These are phyloP conservation scores for Glarea lozoyensis DNA, from an alignment of 495 filamentous ascomycete genomes.

Conservation along the genomic window DNA sequence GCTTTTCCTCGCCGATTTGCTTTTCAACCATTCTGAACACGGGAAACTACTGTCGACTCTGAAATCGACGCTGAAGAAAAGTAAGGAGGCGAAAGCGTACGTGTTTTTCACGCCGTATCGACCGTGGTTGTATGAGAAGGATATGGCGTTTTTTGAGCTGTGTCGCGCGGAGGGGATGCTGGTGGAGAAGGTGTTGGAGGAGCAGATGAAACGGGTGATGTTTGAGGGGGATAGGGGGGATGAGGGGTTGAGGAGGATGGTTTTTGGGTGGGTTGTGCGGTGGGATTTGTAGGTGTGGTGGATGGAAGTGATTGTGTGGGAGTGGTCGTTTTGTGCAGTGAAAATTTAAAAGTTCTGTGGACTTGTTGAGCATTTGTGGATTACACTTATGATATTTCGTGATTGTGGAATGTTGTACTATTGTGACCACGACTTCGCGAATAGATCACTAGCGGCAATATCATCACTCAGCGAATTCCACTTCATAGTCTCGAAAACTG, in stretches of 20 bases:
- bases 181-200: slow-evolving; percentile 72
- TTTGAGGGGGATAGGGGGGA: slow-evolving; percentile 84
- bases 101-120: slow-evolving; percentile 93
- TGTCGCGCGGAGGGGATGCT: slow-evolving; percentile 56
- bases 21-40: slow-evolving; percentile 87
- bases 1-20: slow-evolving; percentile 75
- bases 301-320: no score
- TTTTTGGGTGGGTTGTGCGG: slow-evolving; percentile 66
- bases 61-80: slow-evolving; percentile 46
- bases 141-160: slow-evolving; percentile 76
- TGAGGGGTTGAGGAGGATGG: slow-evolving; percentile 64
- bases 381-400: no score
- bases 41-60: slow-evolving; percentile 63
- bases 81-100: slow-evolving; percentile 50
- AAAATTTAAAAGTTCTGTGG: no score
- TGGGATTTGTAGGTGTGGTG: slow-evolving; percentile 41
- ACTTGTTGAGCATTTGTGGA: no score
- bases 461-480: no score
- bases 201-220: slow-evolving; percentile 71
- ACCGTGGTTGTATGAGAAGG: slow-evolving; percentile 78
- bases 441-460: no score
- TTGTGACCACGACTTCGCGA: no score
- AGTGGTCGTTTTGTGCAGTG: no score
- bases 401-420: no score
- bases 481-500: no score